Evolutionary conservation across 2,329 filamentous ascomycete species (phyloP), one percentile per base, ranked within the genome.

Genomic region (Zymoseptoria ardabiliae): DNA sequence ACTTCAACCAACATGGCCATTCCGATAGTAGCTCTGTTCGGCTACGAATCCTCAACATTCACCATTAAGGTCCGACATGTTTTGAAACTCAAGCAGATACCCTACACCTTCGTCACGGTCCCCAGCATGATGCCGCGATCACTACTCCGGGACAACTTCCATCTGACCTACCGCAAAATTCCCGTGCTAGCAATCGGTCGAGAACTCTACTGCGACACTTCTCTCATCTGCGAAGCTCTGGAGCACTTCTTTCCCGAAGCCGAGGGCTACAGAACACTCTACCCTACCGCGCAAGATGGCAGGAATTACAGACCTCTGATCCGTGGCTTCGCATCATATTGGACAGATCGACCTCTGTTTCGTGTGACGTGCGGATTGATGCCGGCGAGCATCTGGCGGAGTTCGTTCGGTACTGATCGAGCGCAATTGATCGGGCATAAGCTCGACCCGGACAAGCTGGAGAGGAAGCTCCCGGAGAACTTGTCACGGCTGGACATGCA

Each of bases 61-160:
- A 69, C 67, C 2, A 71, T 73, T 54, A 77, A 77, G 63, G 70
- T 75, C 20, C 65, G 72, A 22, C 67, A 74, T 19, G 67, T 67
- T 5, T 65, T 77, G 21, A 65, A 68, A 23, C 61, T 77, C 54
- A 76, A 76, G 60, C 66, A 70, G 52, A 69, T 76, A 30, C 69
- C 73, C 1, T 76, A 74, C 57, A 70, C 70, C 6, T 76, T 75
- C 62, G 63, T 76, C 25, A 59, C 71, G 22, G 74, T 76, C 19
- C 73, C 73, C 1, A 72, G 70, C 8, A 76, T 76, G 72, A 72
- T 76, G 66, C 74, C 75, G 1, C 67, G 75, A 1, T 72, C 75
- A 1, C 51, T 73, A 25, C 64, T 77, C 1, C 66, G 65, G 22
- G 62, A 71, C 19, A 71, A 70, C 11, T 75, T 77, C 61, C 69